Conservation (phyloP, 1,284 basidiomycete species). For the Vanrija humicola region DNA sequence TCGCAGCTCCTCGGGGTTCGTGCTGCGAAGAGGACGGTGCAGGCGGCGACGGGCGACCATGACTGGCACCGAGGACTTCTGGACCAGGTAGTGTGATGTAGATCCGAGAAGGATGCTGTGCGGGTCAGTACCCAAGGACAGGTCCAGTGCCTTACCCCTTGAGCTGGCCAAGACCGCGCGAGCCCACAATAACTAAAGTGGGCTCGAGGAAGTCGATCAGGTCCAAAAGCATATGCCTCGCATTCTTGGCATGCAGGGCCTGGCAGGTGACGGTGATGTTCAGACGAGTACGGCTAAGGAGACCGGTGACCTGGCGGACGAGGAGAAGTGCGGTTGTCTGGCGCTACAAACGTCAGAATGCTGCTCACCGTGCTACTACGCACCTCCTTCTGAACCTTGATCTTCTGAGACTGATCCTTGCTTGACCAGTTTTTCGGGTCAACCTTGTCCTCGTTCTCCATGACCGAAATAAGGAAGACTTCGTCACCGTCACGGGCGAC, state of each 20-base stretch:
- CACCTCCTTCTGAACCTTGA: conserved; percentile 84
- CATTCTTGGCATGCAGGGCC: conserved; percentile 92
- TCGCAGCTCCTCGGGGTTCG: conserved; percentile 48
- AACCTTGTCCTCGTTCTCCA: conserved; percentile 90
- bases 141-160: conserved; percentile 63
- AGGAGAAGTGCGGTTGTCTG: conserved; percentile 84
- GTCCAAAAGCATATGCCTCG: conserved; percentile 87
- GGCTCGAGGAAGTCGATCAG: conserved; percentile 88
- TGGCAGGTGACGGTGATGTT: conserved; percentile 86
- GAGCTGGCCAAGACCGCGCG: conserved; percentile 80
- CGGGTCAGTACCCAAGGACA: background rate
- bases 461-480: conserved; percentile 78
- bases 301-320: conserved; percentile 76
- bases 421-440: conserved; percentile 67
- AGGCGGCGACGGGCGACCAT: conserved; percentile 84
- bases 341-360: conserved; percentile 54
- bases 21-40: conserved; percentile 61
- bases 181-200: conserved; percentile 91
- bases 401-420: conserved; percentile 67
- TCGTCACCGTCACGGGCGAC: conserved; percentile 93
- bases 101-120: conserved; percentile 88
- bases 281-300: conserved; percentile 83
- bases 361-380: conserved; percentile 19
- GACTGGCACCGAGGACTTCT: conserved; percentile 84
- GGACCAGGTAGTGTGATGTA: conserved; percentile 93